These are phyloP conservation scores for Mycocalia duriaeana DNA, from an alignment of 1,284 basidiomycete species.

Conservation along the genomic window DNA sequence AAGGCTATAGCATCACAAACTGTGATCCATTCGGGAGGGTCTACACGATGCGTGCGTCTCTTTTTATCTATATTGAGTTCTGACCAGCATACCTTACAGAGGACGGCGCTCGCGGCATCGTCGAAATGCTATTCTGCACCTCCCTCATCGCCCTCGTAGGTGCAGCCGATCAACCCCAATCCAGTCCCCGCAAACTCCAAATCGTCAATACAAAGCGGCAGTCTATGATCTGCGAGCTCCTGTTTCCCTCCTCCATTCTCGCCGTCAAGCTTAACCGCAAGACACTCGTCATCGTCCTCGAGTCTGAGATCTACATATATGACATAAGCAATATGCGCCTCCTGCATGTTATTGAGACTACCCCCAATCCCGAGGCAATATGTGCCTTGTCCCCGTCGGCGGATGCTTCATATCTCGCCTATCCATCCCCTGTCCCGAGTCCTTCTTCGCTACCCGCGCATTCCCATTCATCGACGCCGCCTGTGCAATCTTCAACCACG, in stretches of 20 bases:
- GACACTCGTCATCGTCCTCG: constrained; percentile 91
- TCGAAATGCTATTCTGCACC: constrained; percentile 99
- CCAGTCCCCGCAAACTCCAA: constrained; percentile 88
- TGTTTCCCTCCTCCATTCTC: constrained; percentile 94
- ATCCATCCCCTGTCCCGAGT: constrained; percentile 90
- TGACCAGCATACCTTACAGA: constrained; percentile 37
- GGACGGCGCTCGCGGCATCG: constrained; percentile 90
- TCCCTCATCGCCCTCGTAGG: constrained; percentile 95
- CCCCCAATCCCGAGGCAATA: constrained; percentile 92
- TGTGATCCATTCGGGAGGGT: constrained; percentile 97
- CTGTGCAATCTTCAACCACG: constrained; percentile 30
- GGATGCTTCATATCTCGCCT: constrained; percentile 94
- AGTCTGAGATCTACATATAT: constrained; percentile 97
- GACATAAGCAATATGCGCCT: constrained; percentile 99
- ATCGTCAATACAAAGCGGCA: constrained; percentile 99
- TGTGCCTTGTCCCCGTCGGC: constrained; percentile 93
- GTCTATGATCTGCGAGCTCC: constrained; percentile 97
- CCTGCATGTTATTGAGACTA: constrained; percentile 95
- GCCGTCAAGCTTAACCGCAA: constrained; percentile 96
- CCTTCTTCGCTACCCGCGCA: constrained; percentile 57
- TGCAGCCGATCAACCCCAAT: constrained; percentile 83
- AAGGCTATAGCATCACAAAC: constrained; percentile 95
- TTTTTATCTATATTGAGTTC: background rate
- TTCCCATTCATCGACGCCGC: constrained; percentile 35
- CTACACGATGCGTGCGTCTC: constrained; percentile 82